These are phyloP conservation scores for Globisporangium mamillatum DNA, from an alignment of 352 stramenopile genomes.

Conservation along the genomic window DNA sequence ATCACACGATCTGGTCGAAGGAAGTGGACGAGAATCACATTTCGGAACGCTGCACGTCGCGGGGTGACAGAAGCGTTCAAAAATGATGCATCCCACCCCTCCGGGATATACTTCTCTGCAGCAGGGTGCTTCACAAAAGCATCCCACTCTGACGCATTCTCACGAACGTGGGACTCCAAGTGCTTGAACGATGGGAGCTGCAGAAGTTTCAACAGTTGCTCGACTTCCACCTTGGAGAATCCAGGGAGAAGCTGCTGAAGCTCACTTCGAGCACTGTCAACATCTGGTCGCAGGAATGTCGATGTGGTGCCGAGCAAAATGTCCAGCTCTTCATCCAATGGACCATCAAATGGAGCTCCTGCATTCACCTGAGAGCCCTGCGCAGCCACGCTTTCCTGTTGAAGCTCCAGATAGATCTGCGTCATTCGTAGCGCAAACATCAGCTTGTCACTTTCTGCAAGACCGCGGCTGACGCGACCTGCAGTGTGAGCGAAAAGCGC, in stretches of 20 bases:
- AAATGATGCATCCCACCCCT: slow-evolving; percentile 49
- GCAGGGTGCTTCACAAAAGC: slow-evolving; percentile 74
- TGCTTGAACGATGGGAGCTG: slow-evolving; percentile 78
- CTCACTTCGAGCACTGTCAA: slow-evolving; percentile 35
- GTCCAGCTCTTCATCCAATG: slow-evolving; percentile 72
- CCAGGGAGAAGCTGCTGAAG: slow-evolving; percentile 45
- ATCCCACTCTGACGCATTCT: slow-evolving; percentile 68
- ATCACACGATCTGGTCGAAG: slow-evolving; percentile 89
- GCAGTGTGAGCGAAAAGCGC: slow-evolving; percentile 92
- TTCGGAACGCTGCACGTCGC: slow-evolving; percentile 71
- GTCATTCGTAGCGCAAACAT: slow-evolving; percentile 97
- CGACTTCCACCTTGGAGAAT: slow-evolving; percentile 66
- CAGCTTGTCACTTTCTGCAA: slow-evolving; percentile 98
- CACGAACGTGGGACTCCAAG: slow-evolving; percentile 62
- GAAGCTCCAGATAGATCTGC: slow-evolving; percentile 87
- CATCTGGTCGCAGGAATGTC: slow-evolving; percentile 46
- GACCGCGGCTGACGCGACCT: slow-evolving; percentile 90
- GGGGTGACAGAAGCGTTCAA: slow-evolving; percentile 37
- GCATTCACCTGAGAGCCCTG: slow-evolving; percentile 36
- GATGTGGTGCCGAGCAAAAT: slow-evolving; percentile 56
- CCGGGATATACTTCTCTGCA: slow-evolving; percentile 72
- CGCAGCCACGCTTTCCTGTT: slow-evolving; percentile 33
- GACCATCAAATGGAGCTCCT: slow-evolving; percentile 47
- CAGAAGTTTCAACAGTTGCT: slow-evolving; percentile 85
- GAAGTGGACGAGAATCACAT: slow-evolving; percentile 79